These are phyloP conservation scores for Petunia secreta DNA, from an alignment of 257 asterid genomes.

Conservation along the genomic window DNA sequence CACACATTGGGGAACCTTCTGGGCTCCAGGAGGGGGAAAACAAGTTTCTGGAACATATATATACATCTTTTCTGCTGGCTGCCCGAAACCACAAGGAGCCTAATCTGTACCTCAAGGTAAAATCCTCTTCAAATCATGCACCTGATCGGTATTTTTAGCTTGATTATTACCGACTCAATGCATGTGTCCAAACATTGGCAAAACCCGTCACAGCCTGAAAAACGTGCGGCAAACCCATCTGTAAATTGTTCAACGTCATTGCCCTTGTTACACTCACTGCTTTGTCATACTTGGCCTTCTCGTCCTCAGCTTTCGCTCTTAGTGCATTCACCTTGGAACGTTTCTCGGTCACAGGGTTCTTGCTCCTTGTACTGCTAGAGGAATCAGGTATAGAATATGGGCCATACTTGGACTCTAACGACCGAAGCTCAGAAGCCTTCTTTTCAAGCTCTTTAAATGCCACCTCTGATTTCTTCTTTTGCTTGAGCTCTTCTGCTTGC, in stretches of 20 bases:
- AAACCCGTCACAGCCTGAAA: slow-evolving; percentile 95
- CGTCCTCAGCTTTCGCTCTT: slow-evolving; percentile 78
- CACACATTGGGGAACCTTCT: slow-evolving; percentile 5
- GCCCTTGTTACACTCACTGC: slow-evolving; percentile 72
- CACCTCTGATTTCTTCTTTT: slow-evolving; percentile 67
- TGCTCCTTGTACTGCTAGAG: slow-evolving; percentile 43
- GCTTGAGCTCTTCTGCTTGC: slow-evolving; percentile 84
- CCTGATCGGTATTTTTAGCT: slow-evolving; percentile 54
- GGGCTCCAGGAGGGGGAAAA: slow-evolving; percentile 1
- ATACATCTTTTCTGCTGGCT: slow-evolving; percentile 3
- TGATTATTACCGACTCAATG: slow-evolving; percentile 81
- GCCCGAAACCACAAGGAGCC: not conserved
- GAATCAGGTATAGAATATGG: slow-evolving; percentile 48
- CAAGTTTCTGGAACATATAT: slow-evolving; percentile 17
- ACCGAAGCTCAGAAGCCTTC: slow-evolving; percentile 67
- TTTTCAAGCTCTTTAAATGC: slow-evolving; percentile 86
- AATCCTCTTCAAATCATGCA: slow-evolving; percentile 66
- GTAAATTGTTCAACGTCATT: slow-evolving; percentile 83
- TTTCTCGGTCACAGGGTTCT: slow-evolving; percentile 67
- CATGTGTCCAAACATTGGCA: slow-evolving; percentile 77
- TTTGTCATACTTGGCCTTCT: slow-evolving; percentile 87
- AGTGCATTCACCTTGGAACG: slow-evolving; percentile 64
- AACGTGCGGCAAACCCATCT: slow-evolving; percentile 90
- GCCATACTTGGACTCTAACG: slow-evolving; percentile 71
- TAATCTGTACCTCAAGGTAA: slow-evolving; percentile 40